A percentile compares a stretch with the other conserved stretches of the same genome.
Evolutionary conservation across 2,329 filamentous ascomycete genomes (phyloP).

Genomic region (Aspergillus cejpii): DNA sequence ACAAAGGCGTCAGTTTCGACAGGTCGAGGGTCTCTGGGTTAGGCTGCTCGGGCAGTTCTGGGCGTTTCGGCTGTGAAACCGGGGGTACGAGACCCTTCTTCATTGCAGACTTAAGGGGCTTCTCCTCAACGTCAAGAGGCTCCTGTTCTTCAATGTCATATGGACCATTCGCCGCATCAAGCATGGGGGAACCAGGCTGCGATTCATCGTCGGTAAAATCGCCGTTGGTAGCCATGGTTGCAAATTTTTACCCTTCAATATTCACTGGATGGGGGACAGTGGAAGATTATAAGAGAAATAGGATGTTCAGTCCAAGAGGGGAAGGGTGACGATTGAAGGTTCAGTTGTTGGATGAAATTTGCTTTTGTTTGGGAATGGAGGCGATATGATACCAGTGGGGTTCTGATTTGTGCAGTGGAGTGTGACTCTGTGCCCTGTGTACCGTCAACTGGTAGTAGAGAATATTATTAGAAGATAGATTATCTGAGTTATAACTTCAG

Average conservation of each 20-base stretch:
- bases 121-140: conserved; percentile 56
- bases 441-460: conserved; percentile 2
- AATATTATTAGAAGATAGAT: not conserved
- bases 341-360: conserved; percentile 33
- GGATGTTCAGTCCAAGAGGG: conserved; percentile 5
- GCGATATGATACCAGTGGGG: conserved; percentile 35
- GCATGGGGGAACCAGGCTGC: conserved; percentile 49
- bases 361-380: conserved; percentile 21
- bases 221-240: conserved; percentile 52
- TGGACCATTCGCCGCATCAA: conserved; percentile 48
- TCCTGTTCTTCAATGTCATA: conserved; percentile 72
- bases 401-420: conserved; percentile 37
- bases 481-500: not conserved
- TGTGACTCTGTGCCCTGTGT: conserved; percentile 19
- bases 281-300: conserved; percentile 1
- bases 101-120: conserved; percentile 74
- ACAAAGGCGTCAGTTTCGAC: conserved; percentile 70
- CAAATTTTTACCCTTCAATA: conserved; percentile 13
- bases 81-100: conserved; percentile 59
- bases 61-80: conserved; percentile 53
- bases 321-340: conserved; percentile 15
- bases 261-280: conserved; percentile 6
- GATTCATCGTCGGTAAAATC: conserved; percentile 51
- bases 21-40: conserved; percentile 86
- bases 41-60: conserved; percentile 78